Base-by-base conservation (phyloP, 495 filamentous ascomycete species). In the Aspergillus olivimuriae region DNA sequence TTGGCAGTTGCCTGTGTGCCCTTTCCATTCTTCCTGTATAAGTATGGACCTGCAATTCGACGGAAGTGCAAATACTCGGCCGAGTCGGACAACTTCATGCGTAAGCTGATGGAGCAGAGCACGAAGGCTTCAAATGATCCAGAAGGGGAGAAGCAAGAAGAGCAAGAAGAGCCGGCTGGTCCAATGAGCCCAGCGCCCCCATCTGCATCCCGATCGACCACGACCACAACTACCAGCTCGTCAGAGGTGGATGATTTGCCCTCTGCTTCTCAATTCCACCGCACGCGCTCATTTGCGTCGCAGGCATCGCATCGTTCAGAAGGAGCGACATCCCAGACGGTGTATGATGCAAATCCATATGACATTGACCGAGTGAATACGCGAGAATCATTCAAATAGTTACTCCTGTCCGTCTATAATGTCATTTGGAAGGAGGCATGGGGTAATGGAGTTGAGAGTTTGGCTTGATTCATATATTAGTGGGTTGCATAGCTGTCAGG, bases 1-100 rank as follows among this genome's bases (percentile, higher is more conserved):
- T 62, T 87, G 2, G 73, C 80, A 1, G 51, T 87, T 9, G 69
- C 63, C 1, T 86, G 82, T 56, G 64, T 83, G 24, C 84, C 84
- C 0, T 80, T 83, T 44, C 83, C 83, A 1, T 79, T 79, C 51
- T 54, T 89, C 20, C 81, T 87, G 56, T 82, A 80, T 56, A 73
- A 69, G 33, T 87, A 83, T 53, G 84, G 84, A 18, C 56, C 56
- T 0, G 21, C 43, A 9, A 82, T 89, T 41, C 67, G 84, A 3
- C 57, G 61, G 47, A 66, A 61, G 31, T 87, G 84, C 70, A 79
- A 78, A 62, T 89, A 75, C 53, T 75, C 84, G 4, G 70, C 75
- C 14, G 72, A 86, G 57, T 75, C 83, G 11, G 77, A 55, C 21
- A 41, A 33, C 10, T 54, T 47, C 32, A 58, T 52, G 50, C 3